Evolutionary conservation across 169 alveolate genomes (phyloP), one percentile per base, ranked within the genome.

Genomic region (Plasmodium yoelii): DNA sequence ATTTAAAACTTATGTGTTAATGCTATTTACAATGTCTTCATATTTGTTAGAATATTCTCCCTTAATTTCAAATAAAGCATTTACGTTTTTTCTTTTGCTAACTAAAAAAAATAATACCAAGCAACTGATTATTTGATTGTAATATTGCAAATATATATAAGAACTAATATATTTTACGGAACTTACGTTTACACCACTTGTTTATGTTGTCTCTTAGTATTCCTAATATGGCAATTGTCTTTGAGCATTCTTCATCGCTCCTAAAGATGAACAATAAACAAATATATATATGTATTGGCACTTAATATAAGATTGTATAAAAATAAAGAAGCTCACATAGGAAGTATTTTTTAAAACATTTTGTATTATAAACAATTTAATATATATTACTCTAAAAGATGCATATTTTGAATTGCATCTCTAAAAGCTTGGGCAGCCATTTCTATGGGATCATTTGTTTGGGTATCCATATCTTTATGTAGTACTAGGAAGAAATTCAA

Each of bases 391-490:
- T 86, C 91, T 34, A 86, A 51, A 64, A 70, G 91, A 61, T 86
- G 91, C 91, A 86, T 86, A 57, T 86, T 86, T 60, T 86, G 86
- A 71, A 86, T 86, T 44, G 91, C 91, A 51, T 86, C 74, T 86
- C 91, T 86, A 70, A 86, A 86, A 59, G 91, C 91, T 63, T 86
- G 77, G 19, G 91, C 91, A 15, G 87, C 86, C 87, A 86, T 69
- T 55, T 86, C 87, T 69, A 86, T 86, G 47, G 91, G 44, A 70
- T 57, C 24, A 72, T 86, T 60, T 46, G 57, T 70, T 22, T 86
- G 87, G 4, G 56, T 71, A 51, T 70, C 60, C 84, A 86, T 86
- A 26, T 86, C 91, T 34, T 71, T 86, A 59, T 70, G 71, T 47
- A 86, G 74, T 46, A 86, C 91, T 86, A 61, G 12, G 47, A 57